Evolutionary conservation across 495 filamentous ascomycete species (phyloP).

Genomic region (Neurospora sp.): DNA sequence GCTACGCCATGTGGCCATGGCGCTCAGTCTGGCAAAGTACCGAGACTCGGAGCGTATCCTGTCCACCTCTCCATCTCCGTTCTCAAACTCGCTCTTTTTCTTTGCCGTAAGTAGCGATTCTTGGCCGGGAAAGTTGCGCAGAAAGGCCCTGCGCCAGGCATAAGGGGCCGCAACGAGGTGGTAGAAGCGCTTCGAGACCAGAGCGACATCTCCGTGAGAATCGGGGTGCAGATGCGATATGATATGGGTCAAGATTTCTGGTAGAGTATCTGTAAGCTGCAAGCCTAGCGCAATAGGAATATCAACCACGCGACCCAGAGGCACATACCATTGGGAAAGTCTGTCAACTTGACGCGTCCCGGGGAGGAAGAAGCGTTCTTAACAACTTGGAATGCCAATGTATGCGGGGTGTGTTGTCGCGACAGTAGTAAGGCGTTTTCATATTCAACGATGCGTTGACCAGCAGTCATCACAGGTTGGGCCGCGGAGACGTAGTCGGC

Average conservation of each 20-base stretch:
- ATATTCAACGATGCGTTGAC: constrained; percentile 62
- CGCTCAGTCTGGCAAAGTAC: constrained; percentile 68
- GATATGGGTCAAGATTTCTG: constrained; percentile 89
- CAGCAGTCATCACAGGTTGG: constrained; percentile 21
- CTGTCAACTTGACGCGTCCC: constrained; percentile 44
- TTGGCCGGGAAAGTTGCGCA: constrained; percentile 75
- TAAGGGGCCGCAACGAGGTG: constrained; percentile 75
- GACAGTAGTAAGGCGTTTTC: constrained; percentile 49
- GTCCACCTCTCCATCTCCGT: constrained; percentile 39
- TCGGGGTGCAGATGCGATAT: constrained; percentile 77
- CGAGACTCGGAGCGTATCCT: constrained; percentile 52
- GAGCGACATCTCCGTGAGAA: constrained; percentile 62
- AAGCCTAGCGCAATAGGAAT: constrained; percentile 8
- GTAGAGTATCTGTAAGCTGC: constrained; percentile 1
- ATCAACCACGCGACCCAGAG: neutral
- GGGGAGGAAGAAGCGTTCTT: constrained; percentile 34
- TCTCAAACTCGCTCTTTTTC: constrained; percentile 27
- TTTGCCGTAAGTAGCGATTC: constrained; percentile 31
- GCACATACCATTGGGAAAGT: constrained; percentile 72
- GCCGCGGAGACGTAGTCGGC: constrained; percentile 8
- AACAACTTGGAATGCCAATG: constrained; percentile 51
- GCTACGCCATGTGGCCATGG: constrained; percentile 78
- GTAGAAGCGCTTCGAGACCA: constrained; percentile 81
- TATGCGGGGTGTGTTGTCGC: constrained; percentile 36
- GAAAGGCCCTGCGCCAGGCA: constrained; percentile 83